These are phyloP conservation scores for Acacia acuminata DNA, from an alignment of 306 rosid species.

Conservation along the genomic window DNA sequence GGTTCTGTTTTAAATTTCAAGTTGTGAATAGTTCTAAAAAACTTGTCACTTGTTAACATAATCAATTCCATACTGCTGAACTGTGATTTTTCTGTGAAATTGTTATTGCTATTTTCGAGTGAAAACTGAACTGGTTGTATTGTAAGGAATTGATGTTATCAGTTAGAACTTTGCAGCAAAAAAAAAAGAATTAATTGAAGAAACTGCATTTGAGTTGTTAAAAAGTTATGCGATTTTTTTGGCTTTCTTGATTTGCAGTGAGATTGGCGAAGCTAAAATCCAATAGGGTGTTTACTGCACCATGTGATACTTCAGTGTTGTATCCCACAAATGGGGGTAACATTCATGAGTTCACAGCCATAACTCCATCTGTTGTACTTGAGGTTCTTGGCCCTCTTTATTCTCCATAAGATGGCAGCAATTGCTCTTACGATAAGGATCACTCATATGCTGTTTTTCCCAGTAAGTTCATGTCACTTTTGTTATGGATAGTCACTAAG, in stretches of 20 bases:
- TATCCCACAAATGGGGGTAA: slow-evolving; percentile 87
- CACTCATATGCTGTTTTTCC: too few relatives aligned
- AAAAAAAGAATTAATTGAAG: too few relatives aligned
- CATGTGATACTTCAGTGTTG: slow-evolving; percentile 70
- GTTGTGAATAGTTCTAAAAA: too few relatives aligned
- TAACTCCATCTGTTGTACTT: slow-evolving; percentile 85
- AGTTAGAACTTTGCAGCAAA: too few relatives aligned
- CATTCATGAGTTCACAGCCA: slow-evolving; percentile 80
- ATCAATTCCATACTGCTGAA: too few relatives aligned
- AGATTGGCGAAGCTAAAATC: slow-evolving; percentile 71
- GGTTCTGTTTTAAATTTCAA: too few relatives aligned
- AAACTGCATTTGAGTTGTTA: too few relatives aligned
- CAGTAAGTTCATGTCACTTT: slow-evolving; percentile 36
- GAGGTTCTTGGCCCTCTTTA: slow-evolving; percentile 94
- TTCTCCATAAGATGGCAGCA: slow-evolving; percentile 66
- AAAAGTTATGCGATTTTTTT: background rate
- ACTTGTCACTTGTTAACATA: too few relatives aligned
- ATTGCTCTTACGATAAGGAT: slow-evolving; percentile 75
- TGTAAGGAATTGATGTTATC: too few relatives aligned
- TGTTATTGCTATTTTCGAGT: too few relatives aligned
- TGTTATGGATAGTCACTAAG: background rate
- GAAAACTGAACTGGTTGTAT: too few relatives aligned
- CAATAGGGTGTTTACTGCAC: slow-evolving; percentile 53
- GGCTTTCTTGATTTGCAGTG: slow-evolving; percentile 40
- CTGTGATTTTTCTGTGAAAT: too few relatives aligned